These are phyloP conservation scores for Pyricularia sp. DNA, from an alignment of 2,329 filamentous ascomycete genomes.

Conservation along the genomic window DNA sequence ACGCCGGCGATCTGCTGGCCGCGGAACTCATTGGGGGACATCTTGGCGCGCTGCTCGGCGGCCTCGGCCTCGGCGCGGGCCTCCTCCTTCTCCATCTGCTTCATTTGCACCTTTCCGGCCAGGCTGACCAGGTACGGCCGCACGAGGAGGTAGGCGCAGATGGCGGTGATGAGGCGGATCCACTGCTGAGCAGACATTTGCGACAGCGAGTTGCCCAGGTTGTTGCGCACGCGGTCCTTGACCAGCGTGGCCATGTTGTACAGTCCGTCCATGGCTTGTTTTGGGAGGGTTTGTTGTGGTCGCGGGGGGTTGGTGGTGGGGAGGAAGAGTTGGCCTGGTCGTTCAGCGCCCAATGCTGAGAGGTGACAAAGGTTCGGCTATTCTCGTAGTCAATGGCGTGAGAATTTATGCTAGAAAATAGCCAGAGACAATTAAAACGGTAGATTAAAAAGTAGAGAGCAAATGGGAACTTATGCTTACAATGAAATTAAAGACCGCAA, in stretches of 20 bases:
- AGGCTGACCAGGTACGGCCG: constrained; percentile 66
- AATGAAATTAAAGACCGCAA: background rate
- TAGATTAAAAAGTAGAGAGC: background rate
- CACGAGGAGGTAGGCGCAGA: constrained; percentile 64
- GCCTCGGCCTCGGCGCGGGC: constrained; percentile 33
- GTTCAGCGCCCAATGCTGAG: background rate
- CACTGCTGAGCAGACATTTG: constrained; percentile 43
- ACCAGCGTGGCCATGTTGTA: constrained; percentile 14
- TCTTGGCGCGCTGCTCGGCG: constrained; percentile 33
- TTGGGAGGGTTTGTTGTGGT: constrained; percentile 3
- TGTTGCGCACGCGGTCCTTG: constrained; percentile 31
- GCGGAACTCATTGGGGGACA: constrained; percentile 57
- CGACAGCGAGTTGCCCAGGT: constrained; percentile 38
- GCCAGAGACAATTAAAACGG: background rate
- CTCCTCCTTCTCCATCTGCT: constrained; percentile 51
- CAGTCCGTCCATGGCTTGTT: constrained; percentile 17
- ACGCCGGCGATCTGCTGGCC: constrained; percentile 39
- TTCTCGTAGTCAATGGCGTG: background rate
- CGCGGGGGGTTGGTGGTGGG: no score
- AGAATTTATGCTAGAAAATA: background rate
- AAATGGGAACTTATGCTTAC: background rate
- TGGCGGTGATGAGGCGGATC: constrained; percentile 62
- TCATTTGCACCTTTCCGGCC: constrained; percentile 53
- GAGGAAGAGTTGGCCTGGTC: background rate
- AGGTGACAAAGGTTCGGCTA: background rate